A percentile compares a stretch with the other conserved stretches of the same genome.
Conservation (phyloP, 2,329 filamentous ascomycete genomes). For the Claviceps humidiphila region DNA sequence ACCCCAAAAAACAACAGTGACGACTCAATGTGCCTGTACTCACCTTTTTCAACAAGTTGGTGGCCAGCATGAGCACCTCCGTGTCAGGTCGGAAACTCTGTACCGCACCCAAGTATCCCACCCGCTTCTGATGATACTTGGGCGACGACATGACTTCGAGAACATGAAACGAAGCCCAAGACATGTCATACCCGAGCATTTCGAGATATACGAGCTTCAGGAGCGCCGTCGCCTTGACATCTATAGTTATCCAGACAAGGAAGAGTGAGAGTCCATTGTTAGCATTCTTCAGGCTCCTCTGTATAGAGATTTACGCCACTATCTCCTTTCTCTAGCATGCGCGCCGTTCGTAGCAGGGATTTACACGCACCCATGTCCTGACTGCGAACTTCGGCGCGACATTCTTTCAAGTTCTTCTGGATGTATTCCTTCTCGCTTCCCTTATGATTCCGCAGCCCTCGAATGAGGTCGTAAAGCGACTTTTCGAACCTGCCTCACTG, state of each 20-base stretch:
- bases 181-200: conserved; percentile 99
- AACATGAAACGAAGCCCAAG: conserved; percentile 96
- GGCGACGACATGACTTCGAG: conserved; percentile 96
- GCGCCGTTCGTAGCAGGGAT: too few species aligned
- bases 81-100: conserved; percentile 94
- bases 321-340: too few species aligned
- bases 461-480: conserved; percentile 95
- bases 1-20: neutral
- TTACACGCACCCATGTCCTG: conserved; percentile 70
- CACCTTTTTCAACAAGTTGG: conserved; percentile 91
- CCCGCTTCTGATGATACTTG: conserved; percentile 89
- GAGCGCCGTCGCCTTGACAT: conserved; percentile 90
- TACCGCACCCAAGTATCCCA: conserved; percentile 87
- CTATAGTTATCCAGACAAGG: conserved; percentile 25
- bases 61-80: conserved; percentile 93
- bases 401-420: conserved; percentile 86
- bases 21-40: neutral
- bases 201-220: conserved; percentile 95
- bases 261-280: neutral
- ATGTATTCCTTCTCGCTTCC: conserved; percentile 93
- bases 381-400: conserved; percentile 78
- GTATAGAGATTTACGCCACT: neutral
- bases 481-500: conserved; percentile 75
- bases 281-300: neutral
- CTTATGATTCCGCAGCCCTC: conserved; percentile 89